Percentiles rank a stretch among this genome's conserved stretches.
Conservation (phyloP, 768 basidiomycete species). For the Naganishia vaughanmartiniae region DNA sequence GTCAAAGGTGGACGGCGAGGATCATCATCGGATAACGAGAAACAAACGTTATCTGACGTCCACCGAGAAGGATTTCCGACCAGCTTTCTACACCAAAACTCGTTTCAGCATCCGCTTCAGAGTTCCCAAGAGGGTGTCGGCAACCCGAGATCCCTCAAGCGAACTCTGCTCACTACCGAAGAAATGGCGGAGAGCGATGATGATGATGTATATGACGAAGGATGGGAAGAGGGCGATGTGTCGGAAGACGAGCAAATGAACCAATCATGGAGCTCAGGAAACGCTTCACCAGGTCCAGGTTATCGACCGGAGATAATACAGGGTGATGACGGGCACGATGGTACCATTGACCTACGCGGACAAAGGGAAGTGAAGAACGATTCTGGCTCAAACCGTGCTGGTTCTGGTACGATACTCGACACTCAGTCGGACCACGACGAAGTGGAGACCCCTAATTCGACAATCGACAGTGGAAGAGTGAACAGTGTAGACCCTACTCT, state of each 20-base stretch:
- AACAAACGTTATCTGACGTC: too few species aligned
- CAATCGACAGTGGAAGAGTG: slow-evolving; percentile 14
- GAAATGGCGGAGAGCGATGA: slow-evolving; percentile 18
- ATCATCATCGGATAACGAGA: too few species aligned
- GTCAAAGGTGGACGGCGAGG: too few species aligned
- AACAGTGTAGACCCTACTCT: background rate
- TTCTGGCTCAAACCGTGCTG: background rate
- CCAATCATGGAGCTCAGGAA: background rate
- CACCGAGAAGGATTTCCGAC: background rate
- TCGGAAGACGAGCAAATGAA: background rate
- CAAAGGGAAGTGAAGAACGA: background rate
- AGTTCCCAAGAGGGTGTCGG: background rate
- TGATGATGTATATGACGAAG: background rate
- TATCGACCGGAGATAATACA: background rate
- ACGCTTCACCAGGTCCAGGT: background rate
- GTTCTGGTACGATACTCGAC: background rate
- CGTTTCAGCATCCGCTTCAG: background rate
- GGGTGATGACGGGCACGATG: background rate
- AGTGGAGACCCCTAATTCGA: background rate
- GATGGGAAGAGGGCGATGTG: background rate
- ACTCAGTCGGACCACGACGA: background rate
- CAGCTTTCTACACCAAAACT: background rate
- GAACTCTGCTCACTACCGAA: slow-evolving; percentile 3
- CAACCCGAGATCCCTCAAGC: background rate
- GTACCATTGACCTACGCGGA: background rate